Evolutionary conservation across 2,329 filamentous ascomycete species (phyloP), one percentile per base, ranked within the genome.

Genomic region (Aureobasidium sp.): DNA sequence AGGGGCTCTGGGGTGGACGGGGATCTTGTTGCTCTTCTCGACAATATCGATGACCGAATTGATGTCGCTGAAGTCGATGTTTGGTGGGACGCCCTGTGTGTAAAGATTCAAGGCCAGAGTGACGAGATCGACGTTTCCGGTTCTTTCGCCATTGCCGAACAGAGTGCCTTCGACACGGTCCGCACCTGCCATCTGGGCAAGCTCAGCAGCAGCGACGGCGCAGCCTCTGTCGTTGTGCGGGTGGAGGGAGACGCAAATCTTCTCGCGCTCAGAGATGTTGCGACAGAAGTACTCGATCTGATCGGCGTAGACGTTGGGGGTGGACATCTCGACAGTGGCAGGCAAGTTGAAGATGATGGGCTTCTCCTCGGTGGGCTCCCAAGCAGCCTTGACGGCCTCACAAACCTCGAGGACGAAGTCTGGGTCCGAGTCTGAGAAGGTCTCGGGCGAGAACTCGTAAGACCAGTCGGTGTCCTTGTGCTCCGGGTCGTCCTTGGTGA

Each of bases 281-380:
- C 82, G 84, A 79, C 91, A 96, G 76, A 99, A 99, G 78, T 90
- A 96, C 74, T 99, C 94, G 65, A 99, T 90, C 78, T 95, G 89
- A 72, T 99, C 94, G 55, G 94, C 94, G 73, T 94, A 99, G 52
- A 97, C 84, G 73, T 99, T 99, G 37, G 92, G 92, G 0, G 94
- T 97, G 0, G 90, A 79, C 86, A 97, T 87, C 78, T 99, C 94
- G 39, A 97, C 93, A 0, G 94, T 99, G 1, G 94, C 93, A 0
- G 94, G 93, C 57, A 99, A 82, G 78, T 97, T 97, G 82, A 99
- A 94, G 73, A 99, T 96, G 75, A 99, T 90, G 52, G 88, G 90
- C 68, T 86, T 87, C 74, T 90, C 85, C 42, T 80, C 85, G 0
- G 84, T 85, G 0, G 94, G 93, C 65, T 82, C 91, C 94, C 94